Evolutionary conservation across 2,329 filamentous ascomycete species (phyloP).

Genomic region (Sclerotinia nivalis): DNA sequence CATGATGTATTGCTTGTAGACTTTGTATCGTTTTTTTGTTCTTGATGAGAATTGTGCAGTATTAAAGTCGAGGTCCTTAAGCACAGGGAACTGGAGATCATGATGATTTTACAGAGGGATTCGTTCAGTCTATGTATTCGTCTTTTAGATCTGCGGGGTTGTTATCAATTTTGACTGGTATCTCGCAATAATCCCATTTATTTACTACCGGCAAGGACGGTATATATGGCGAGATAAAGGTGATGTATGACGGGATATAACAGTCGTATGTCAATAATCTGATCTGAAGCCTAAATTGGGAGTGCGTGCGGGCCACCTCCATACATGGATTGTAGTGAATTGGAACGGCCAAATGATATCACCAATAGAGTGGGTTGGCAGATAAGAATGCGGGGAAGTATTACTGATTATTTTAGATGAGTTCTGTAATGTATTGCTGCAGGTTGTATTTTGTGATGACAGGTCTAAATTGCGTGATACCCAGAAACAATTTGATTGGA

Average conservation of each 20-base stretch:
- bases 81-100: slow-evolving; percentile 30
- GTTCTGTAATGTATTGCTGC: background rate
- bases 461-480: background rate
- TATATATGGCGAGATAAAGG: background rate
- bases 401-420: background rate
- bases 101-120: slow-evolving; percentile 13
- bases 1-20: slow-evolving; percentile 25
- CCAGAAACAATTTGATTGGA: background rate
- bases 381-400: slow-evolving; percentile 9
- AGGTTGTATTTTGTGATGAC: background rate
- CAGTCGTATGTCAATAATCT: background rate
- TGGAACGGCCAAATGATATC: background rate
- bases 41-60: slow-evolving; percentile 19
- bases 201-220: background rate
- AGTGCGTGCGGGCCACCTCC: background rate
- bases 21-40: background rate
- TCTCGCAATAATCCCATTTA: background rate
- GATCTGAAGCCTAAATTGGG: background rate
- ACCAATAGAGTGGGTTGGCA: background rate
- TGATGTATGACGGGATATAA: slow-evolving; percentile 5
- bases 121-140: slow-evolving; percentile 10
- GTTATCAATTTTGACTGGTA: background rate
- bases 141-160: background rate
- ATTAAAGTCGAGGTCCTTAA: slow-evolving; percentile 26
- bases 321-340: background rate